Evolutionary conservation across 805 yeast genomes (phyloP).

Genomic region (Kluyveromyces wickerhamii): DNA sequence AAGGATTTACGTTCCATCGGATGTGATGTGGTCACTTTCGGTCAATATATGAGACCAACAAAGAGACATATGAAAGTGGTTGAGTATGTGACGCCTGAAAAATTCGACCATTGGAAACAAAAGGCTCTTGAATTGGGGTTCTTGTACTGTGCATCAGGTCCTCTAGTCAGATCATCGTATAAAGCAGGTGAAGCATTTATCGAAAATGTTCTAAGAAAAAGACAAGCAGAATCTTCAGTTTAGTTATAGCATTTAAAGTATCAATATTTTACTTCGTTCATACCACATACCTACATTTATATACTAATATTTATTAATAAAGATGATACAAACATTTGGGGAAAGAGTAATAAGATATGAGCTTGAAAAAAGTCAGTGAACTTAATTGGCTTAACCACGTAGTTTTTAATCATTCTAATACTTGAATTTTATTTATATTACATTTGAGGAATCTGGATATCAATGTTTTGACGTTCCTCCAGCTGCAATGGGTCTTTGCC

Average conservation of each 20-base stretch:
- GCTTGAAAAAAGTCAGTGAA: too few relatives aligned
- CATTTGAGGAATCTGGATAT: constrained; percentile 43
- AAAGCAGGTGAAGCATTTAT: constrained; percentile 98
- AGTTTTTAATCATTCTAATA: too few relatives aligned
- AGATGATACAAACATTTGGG: too few relatives aligned
- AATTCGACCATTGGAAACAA: constrained; percentile 88
- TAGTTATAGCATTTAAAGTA: too few relatives aligned
- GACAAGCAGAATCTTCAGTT: constrained; percentile 27
- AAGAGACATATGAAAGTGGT: constrained; percentile 98
- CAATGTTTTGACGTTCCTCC: constrained; percentile 40
- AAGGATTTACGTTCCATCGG: constrained; percentile 63
- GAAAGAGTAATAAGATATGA: too few relatives aligned
- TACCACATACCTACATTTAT: too few relatives aligned
- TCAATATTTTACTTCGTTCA: too few relatives aligned
- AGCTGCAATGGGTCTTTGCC: constrained; percentile 36
- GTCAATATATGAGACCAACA: constrained; percentile 99
- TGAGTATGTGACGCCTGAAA: constrained; percentile 88
- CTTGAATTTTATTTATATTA: constrained; percentile 9
- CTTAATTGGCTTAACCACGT: too few relatives aligned
- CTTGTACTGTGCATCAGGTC: constrained; percentile 94
- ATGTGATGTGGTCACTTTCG: constrained; percentile 96
- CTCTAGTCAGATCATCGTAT: constrained; percentile 90
- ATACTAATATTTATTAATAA: too few relatives aligned
- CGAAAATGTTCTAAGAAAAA: constrained; percentile 81
- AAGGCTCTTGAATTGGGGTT: constrained; percentile 85